A percentile compares a stretch with the other conserved stretches of the same genome.
phyloP scores from a whole-genome alignment of 345 rosid genomes.

The Salix viminalis region DNA sequence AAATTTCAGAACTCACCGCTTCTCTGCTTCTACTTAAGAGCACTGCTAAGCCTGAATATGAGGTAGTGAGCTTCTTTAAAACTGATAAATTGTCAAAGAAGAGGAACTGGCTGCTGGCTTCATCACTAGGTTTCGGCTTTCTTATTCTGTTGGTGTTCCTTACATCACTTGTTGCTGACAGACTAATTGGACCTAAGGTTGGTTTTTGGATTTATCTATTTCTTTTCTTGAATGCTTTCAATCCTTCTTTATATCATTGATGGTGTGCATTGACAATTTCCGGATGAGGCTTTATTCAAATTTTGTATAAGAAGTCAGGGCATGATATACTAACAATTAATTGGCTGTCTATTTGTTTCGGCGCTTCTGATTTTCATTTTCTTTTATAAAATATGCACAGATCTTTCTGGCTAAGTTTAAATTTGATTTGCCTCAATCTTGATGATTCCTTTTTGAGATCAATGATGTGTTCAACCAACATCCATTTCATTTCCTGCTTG shows the following conservation, averaged over 20 bases:
- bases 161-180: conserved; percentile 46
- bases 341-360: background rate
- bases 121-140: conserved; percentile 56
- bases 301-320: background rate
- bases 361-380: background rate
- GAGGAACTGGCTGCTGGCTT: conserved; percentile 60
- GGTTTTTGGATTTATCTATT: conserved; percentile 10
- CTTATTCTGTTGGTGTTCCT: conserved; percentile 44
- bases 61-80: conserved; percentile 40
- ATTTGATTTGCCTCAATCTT: background rate
- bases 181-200: conserved; percentile 50
- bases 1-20: conserved; percentile 52
- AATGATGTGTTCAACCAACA: too few species aligned
- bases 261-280: background rate
- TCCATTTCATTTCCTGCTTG: too few species aligned
- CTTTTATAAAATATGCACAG: background rate
- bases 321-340: background rate
- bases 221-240: conserved; percentile 2
- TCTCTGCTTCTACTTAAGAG: conserved; percentile 46
- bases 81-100: conserved; percentile 19
- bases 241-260: background rate
- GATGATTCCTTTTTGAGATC: background rate
- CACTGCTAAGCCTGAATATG: conserved; percentile 42
- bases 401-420: background rate
- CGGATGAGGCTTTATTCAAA: background rate